These are phyloP conservation scores for Aspergillus bertholletiae DNA, from an alignment of 495 filamentous ascomycete genomes.

Conservation along the genomic window DNA sequence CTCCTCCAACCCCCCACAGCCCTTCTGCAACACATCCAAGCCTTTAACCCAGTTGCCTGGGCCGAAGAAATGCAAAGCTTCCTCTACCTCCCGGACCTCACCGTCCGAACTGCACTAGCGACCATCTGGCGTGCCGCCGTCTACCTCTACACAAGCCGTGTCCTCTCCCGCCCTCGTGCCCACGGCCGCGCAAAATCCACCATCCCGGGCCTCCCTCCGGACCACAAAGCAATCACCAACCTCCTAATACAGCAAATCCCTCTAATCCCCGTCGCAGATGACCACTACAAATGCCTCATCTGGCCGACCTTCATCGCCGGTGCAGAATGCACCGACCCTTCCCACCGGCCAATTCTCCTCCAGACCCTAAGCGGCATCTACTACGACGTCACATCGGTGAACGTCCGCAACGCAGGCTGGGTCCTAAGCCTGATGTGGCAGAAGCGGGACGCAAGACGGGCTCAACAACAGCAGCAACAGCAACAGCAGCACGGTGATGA, in stretches of 20 bases:
- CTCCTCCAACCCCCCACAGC: slow-evolving; percentile 31
- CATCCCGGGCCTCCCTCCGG: slow-evolving; percentile 27
- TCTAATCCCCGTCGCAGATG: slow-evolving; percentile 33
- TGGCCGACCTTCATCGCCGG: slow-evolving; percentile 49
- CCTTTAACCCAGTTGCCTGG: slow-evolving; percentile 42
- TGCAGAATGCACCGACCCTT: slow-evolving; percentile 35
- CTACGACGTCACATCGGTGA: slow-evolving; percentile 39
- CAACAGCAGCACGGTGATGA: no score
- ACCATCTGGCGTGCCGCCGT: slow-evolving; percentile 41
- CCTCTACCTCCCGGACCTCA: slow-evolving; percentile 33
- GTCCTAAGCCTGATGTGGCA: slow-evolving; percentile 47
- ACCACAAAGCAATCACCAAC: slow-evolving; percentile 32
- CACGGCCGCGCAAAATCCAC: slow-evolving; percentile 26
- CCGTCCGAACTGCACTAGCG: slow-evolving; percentile 39
- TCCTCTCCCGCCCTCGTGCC: slow-evolving; percentile 32
- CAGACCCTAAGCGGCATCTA: slow-evolving; percentile 35
- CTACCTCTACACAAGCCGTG: slow-evolving; percentile 44
- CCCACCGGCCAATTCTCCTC: slow-evolving; percentile 33
- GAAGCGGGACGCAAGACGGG: slow-evolving; percentile 34
- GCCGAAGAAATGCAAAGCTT: slow-evolving; percentile 40
- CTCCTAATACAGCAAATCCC: slow-evolving; percentile 37
- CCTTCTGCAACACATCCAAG: slow-evolving; percentile 41
- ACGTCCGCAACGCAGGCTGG: slow-evolving; percentile 46
- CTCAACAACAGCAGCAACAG: slow-evolving; percentile 3
- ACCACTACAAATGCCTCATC: slow-evolving; percentile 48